A percentile compares a stretch with the other conserved stretches of the same genome.
Conservation (phyloP, 2,329 filamentous ascomycete genomes). For the Trichothecium roseum region DNA sequence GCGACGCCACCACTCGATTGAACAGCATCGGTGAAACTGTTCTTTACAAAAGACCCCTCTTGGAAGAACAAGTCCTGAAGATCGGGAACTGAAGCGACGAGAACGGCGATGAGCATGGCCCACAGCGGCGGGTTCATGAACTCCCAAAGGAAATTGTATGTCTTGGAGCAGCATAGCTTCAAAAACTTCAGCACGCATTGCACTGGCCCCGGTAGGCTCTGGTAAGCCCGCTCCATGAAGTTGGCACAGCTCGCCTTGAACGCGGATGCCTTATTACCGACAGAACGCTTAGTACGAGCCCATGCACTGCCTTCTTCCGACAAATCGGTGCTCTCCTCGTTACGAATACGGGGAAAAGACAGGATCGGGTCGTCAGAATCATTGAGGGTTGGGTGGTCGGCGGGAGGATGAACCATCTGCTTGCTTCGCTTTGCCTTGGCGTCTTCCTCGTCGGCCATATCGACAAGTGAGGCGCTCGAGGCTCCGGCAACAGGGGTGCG, state of each 20-base stretch:
- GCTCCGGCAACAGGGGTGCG: conserved; percentile 41
- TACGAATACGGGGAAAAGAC: conserved; percentile 49
- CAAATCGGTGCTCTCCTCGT: conserved; percentile 27
- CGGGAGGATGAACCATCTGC: conserved; percentile 4
- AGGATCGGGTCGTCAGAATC: conserved; percentile 41
- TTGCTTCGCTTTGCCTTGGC: conserved; percentile 18
- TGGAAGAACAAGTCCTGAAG: conserved; percentile 83
- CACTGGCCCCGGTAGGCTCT: conserved; percentile 36
- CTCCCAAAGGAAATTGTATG: conserved; percentile 60
- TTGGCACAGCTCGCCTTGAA: conserved; percentile 12
- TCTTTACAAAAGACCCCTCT: conserved; percentile 80
- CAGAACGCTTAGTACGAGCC: conserved; percentile 21
- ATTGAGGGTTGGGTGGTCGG: conserved; percentile 18
- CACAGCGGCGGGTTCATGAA: conserved; percentile 94
- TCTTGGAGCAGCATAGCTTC: conserved; percentile 15
- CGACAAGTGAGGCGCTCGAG: conserved; percentile 37
- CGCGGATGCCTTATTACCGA: conserved; percentile 16
- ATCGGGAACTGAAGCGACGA: conserved; percentile 76
- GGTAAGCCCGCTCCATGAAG: conserved; percentile 17
- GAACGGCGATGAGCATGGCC: conserved; percentile 76
- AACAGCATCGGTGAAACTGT: conserved; percentile 84
- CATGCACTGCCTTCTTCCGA: conserved; percentile 22
- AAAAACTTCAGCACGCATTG: conserved; percentile 17
- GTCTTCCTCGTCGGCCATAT: conserved; percentile 36
- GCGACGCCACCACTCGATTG: conserved; percentile 80